These are phyloP conservation scores for Lotus japonicus DNA, from an alignment of 306 rosid species.

Conservation along the genomic window DNA sequence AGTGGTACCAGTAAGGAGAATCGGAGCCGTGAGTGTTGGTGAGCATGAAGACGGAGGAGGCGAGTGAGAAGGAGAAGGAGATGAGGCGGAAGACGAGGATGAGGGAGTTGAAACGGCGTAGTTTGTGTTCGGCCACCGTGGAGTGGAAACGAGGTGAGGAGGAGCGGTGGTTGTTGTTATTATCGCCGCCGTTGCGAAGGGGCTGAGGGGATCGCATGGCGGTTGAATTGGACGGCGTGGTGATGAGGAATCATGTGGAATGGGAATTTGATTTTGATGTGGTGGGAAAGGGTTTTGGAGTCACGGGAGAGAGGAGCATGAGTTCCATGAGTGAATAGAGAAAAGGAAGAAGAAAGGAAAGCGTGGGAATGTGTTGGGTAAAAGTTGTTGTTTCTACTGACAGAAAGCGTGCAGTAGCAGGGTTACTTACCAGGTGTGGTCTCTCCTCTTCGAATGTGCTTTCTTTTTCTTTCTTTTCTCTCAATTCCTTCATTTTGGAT, in stretches of 20 bases:
- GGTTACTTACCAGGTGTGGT: conserved; percentile 12
- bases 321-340: conserved; percentile 29
- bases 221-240: no score
- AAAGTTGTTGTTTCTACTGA: conserved; percentile 20
- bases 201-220: conserved; percentile 68
- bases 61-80: conserved; percentile 75
- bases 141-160: conserved; percentile 71
- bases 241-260: conserved; percentile 19
- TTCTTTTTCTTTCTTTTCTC: background rate
- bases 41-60: conserved; percentile 83
- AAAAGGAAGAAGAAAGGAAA: background rate
- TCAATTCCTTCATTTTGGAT: background rate
- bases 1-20: conserved; percentile 78
- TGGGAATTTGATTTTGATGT: background rate
- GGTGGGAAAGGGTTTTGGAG: no score
- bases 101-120: conserved; percentile 77
- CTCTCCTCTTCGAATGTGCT: background rate
- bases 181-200: conserved; percentile 59
- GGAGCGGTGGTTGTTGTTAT: conserved; percentile 45
- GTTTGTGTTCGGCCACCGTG: conserved; percentile 81
- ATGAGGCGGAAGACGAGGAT: conserved; percentile 67
- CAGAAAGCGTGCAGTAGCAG: conserved; percentile 26
- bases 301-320: conserved; percentile 36
- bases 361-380: conserved; percentile 22
- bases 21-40: conserved; percentile 51